phyloP scores from a whole-genome alignment of 495 filamentous ascomycete species.

The Penicillium silybi region DNA sequence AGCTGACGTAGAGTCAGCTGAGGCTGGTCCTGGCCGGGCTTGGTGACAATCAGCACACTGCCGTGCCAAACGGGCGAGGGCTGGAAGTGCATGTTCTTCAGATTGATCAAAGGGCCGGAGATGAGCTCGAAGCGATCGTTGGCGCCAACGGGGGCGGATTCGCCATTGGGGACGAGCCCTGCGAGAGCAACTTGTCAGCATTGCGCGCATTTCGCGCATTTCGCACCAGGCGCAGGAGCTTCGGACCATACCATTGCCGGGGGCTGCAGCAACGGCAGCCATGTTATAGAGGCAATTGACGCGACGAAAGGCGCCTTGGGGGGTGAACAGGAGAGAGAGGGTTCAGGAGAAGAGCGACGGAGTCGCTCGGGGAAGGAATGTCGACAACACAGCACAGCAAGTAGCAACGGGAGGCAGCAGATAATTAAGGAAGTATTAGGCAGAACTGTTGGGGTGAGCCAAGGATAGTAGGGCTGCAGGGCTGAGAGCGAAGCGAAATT shows the following conservation, averaged over 20 bases:
- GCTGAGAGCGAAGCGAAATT: constrained; percentile 22
- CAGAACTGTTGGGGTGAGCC: background rate
- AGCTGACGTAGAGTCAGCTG: constrained; percentile 45
- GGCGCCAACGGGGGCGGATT: constrained; percentile 3
- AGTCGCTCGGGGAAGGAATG: constrained; percentile 10
- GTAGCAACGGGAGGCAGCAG: constrained; percentile 1
- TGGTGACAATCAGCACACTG: constrained; percentile 76
- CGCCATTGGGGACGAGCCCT: constrained; percentile 20
- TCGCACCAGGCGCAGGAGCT: background rate
- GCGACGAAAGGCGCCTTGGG: constrained; percentile 2
- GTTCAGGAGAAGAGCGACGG: background rate
- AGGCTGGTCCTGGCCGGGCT: constrained; percentile 54
- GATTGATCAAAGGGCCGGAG: constrained; percentile 81
- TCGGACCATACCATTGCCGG: constrained; percentile 12
- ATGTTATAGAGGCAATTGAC: constrained; percentile 4
- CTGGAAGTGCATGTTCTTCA: constrained; percentile 70
- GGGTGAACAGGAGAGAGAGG: background rate
- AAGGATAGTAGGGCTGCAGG: constrained; percentile 24
- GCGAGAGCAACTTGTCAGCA: background rate
- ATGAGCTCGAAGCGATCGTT: constrained; percentile 42
- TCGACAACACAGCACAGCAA: background rate
- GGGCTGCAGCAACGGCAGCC: constrained; percentile 10
- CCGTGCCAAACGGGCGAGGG: constrained; percentile 64
- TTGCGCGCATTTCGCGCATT: background rate
- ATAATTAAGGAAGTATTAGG: constrained; percentile 5